Evolutionary conservation across 768 basidiomycete genomes (phyloP).

Genomic region (Tulasnella sp.): DNA sequence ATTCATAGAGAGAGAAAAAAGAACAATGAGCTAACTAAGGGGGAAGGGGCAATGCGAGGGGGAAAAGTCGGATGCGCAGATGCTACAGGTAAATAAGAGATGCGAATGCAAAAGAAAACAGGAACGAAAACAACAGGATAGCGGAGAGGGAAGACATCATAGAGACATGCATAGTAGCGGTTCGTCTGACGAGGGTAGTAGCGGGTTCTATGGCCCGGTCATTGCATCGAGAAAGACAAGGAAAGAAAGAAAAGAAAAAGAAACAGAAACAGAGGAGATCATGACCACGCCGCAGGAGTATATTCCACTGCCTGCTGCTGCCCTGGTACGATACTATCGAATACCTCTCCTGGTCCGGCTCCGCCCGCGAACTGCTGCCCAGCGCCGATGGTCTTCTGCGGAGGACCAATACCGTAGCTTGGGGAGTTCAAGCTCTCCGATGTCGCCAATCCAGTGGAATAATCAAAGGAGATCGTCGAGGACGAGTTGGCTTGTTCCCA

Average conservation of each 20-base stretch:
- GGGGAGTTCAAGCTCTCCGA: not conserved
- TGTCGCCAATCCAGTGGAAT: not conserved
- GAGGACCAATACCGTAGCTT: not conserved
- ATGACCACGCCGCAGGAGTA: not conserved
- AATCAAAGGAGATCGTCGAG: not conserved
- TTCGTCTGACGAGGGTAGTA: not conserved
- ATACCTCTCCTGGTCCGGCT: not conserved
- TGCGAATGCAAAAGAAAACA: not conserved
- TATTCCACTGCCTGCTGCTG: not conserved
- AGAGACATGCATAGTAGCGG: not conserved
- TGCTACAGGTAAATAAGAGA: not conserved
- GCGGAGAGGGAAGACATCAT: not conserved
- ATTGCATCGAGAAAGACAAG: not conserved
- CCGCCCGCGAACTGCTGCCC: not conserved
- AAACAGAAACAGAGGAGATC: not conserved
- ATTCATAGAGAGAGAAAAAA: no score
- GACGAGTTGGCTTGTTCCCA: conserved; percentile 2
- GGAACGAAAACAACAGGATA: not conserved
- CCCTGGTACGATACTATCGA: not conserved
- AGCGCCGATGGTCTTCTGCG: not conserved
- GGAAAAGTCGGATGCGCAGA: not conserved
- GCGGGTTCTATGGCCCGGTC: not conserved
- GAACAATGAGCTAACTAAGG: no score
- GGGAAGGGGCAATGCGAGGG: no score
- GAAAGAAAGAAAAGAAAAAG: not conserved